These are phyloP conservation scores for Diplodia corticola DNA, from an alignment of 2,329 filamentous ascomycete species.

Conservation along the genomic window DNA sequence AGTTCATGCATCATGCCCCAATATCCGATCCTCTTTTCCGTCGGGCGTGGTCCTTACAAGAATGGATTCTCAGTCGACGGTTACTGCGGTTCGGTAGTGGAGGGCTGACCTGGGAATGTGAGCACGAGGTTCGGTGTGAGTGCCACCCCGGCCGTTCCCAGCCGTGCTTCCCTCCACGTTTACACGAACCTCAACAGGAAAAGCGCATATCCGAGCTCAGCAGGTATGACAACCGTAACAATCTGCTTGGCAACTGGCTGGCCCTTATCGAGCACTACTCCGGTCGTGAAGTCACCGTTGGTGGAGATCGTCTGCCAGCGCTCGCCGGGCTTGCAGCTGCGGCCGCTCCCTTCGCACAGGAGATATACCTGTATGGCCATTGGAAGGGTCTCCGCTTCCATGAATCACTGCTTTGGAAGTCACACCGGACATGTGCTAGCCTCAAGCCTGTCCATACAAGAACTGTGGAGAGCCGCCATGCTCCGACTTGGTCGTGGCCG, in stretches of 20 bases:
- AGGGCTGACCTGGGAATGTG: not conserved
- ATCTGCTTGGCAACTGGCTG: not conserved
- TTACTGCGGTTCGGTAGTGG: not conserved
- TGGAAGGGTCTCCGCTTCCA: not conserved
- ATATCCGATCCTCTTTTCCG: not conserved
- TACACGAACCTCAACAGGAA: not conserved
- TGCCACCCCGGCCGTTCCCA: not conserved
- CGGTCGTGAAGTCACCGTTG: not conserved
- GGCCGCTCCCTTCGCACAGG: not conserved
- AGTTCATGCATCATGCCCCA: not conserved
- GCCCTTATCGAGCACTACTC: not conserved
- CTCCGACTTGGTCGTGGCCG: not conserved
- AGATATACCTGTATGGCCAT: not conserved
- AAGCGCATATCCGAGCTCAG: not conserved
- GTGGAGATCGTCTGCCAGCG: not conserved
- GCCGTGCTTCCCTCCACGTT: slow-evolving; percentile 2
- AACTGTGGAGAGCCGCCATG: not conserved
- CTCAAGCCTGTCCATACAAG: not conserved
- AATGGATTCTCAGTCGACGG: not conserved
- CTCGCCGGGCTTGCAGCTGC: not conserved
- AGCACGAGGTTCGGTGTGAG: not conserved
- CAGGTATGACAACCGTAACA: not conserved
- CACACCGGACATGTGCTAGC: not conserved
- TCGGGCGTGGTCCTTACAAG: not conserved
- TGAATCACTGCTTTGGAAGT: not conserved